Evolutionary conservation across 768 basidiomycete genomes (phyloP).

Genomic region (Gelatoporia subvermispora): DNA sequence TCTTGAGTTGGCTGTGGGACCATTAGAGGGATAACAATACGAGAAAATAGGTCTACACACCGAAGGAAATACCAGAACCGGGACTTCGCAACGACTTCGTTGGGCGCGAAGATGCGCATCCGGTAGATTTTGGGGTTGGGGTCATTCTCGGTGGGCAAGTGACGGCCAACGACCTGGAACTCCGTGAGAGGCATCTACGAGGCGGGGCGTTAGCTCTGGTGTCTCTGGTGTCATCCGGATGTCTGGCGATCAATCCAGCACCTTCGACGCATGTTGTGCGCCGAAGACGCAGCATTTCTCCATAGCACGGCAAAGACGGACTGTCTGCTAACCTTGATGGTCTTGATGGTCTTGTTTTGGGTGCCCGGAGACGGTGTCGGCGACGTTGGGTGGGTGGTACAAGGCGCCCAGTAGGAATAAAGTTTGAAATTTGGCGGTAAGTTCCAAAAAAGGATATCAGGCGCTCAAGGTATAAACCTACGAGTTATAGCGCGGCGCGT

Average conservation of each 20-base stretch:
- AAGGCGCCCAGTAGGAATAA: no score
- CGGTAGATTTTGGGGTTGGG: constrained; percentile 98
- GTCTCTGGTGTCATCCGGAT: constrained; percentile 22
- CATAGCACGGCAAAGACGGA: no score
- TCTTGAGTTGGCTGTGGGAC: constrained; percentile 79
- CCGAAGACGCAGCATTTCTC: no score
- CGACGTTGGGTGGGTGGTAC: no score
- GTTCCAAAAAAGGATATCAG: no score
- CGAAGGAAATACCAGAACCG: constrained; percentile 99
- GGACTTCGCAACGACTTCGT: constrained; percentile 98
- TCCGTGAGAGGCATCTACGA: constrained; percentile 75
- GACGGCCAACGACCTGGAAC: constrained; percentile 97
- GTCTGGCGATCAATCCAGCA: constrained; percentile 28
- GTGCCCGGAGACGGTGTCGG: no score
- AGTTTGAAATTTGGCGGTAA: no score
- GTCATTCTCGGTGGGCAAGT: constrained; percentile 89
- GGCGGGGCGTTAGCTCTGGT: constrained; percentile 6
- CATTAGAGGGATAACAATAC: neutral
- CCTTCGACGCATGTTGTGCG: neutral
- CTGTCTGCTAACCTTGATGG: constrained; percentile 1
- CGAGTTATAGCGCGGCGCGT: no score
- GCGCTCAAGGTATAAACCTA: no score
- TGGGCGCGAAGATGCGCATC: constrained; percentile 99
- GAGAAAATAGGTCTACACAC: constrained; percentile 35
- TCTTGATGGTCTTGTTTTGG: constrained; percentile 5